These are phyloP conservation scores for Lunasporangiospora selenospora DNA, from an alignment of 192 early-diverging fungal species.

Conservation along the genomic window DNA sequence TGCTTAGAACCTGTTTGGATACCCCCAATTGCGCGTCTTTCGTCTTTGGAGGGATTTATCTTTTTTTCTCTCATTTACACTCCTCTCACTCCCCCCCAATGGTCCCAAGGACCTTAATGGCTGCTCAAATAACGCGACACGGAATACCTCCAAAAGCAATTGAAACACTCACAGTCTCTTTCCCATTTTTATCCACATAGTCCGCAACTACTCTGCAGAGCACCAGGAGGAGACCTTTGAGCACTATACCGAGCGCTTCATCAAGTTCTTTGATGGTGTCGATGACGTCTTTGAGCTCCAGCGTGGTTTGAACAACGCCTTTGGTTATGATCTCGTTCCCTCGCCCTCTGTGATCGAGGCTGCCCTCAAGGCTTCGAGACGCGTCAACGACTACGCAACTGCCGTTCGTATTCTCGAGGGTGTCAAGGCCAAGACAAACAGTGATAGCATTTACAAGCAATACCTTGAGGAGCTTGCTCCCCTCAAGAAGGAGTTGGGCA, in stretches of 20 bases:
- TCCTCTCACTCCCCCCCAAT: no score
- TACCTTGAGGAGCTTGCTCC: conserved; percentile 92
- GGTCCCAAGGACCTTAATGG: no score
- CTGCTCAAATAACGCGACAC: no score
- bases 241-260: conserved; percentile 78
- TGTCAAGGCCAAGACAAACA: conserved; percentile 88
- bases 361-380: conserved; percentile 88
- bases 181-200: conserved; percentile 18
- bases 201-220: conserved; percentile 70
- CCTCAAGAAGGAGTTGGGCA: conserved; percentile 85
- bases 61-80: no score
- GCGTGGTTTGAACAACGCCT: conserved; percentile 97
- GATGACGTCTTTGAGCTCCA: conserved; percentile 98
- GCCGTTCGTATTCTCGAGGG: conserved; percentile 95
- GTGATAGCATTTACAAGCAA: conserved; percentile 84
- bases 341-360: conserved; percentile 87
- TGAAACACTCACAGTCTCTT: conserved; percentile 4
- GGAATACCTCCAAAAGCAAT: no score
- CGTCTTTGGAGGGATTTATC: not conserved
- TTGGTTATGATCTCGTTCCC: conserved; percentile 95
- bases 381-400: conserved; percentile 94
- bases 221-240: conserved; percentile 81
- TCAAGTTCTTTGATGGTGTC: conserved; percentile 83
- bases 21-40: not conserved
- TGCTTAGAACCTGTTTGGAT: no score